Evolutionary conservation across 495 filamentous ascomycete genomes (phyloP), one percentile per base, ranked within the genome.

Genomic region (Penicillium coprophilum): DNA sequence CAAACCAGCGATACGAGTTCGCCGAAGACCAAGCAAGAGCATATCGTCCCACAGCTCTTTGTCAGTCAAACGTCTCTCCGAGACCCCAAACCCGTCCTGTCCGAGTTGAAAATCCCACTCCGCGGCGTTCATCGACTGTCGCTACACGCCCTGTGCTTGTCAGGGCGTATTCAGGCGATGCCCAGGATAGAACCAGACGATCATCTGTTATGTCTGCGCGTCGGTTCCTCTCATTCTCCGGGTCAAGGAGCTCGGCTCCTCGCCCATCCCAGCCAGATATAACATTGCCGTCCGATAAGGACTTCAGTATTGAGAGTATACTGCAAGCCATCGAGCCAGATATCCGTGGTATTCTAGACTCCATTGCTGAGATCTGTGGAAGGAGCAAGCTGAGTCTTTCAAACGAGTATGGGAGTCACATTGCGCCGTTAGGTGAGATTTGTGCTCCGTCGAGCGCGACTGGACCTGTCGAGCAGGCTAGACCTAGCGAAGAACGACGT

Each of bases 361-460:
- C 82, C 6, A 86, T 87, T 54, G 84, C 84, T 19, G 81, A 86
- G 60, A 85, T 87, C 50, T 85, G 80, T 58, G 84, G 84, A 4
- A 74, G 80, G 36, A 86, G 81, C 66, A 81, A 79, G 57, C 67
- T 85, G 54, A 85, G 81, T 61, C 68, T 87, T 39, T 80, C 84
- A 27, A 83, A 86, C 61, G 82, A 86, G 61, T 85, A 87, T 63
- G 78, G 71, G 30, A 84, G 83, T 51, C 84, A 87, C 61, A 78
- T 85, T 27, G 83, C 84, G 8, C 84, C 84, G 0, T 68, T 84
- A 27, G 83, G 82, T 7, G 81, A 85, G 58, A 80, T 87, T 46
- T 67, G 71, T 28, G 72, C 74, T 44, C 63, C 71, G 11, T 54
- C 71, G 2, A 63, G 68, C 15, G 68, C 69, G 19, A 58, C 78